phyloP scores from a whole-genome alignment of 306 rosid species.

The Cucurbita pepo region DNA sequence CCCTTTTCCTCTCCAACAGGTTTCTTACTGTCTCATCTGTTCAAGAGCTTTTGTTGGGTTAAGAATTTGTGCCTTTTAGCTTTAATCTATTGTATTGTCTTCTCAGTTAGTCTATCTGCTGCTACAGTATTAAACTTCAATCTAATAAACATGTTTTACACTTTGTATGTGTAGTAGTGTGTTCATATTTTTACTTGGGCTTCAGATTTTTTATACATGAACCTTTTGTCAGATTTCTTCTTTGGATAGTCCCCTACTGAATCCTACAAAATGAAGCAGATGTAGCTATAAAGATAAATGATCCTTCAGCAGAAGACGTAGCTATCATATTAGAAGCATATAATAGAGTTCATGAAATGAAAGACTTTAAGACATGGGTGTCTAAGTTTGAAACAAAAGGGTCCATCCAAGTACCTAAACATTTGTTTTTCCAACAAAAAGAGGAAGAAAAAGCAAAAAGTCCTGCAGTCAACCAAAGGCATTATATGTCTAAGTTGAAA shows the following conservation, averaged over 20 bases:
- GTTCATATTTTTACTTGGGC: background rate
- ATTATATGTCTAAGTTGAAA: slow-evolving; percentile 3
- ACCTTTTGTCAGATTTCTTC: background rate
- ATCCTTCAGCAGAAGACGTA: background rate
- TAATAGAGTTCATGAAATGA: background rate
- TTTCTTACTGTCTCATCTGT: background rate
- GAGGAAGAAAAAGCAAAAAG: background rate
- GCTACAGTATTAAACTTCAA: background rate
- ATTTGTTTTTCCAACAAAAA: background rate
- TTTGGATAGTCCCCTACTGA: background rate
- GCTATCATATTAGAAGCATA: background rate
- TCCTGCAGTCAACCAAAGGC: background rate
- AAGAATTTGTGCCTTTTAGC: background rate
- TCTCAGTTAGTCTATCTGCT: too few species aligned
- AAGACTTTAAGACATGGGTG: background rate
- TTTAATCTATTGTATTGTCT: background rate
- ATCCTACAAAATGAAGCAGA: background rate
- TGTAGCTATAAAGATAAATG: background rate
- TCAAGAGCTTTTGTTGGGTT: background rate
- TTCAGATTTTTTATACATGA: background rate
- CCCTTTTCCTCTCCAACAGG: background rate
- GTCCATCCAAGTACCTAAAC: background rate
- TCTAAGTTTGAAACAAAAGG: background rate
- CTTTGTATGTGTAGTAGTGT: background rate
- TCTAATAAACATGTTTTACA: background rate